Evolutionary conservation across 2,329 filamentous ascomycete genomes (phyloP), one percentile per base, ranked within the genome.

Genomic region (Pseudocercospora ulei): DNA sequence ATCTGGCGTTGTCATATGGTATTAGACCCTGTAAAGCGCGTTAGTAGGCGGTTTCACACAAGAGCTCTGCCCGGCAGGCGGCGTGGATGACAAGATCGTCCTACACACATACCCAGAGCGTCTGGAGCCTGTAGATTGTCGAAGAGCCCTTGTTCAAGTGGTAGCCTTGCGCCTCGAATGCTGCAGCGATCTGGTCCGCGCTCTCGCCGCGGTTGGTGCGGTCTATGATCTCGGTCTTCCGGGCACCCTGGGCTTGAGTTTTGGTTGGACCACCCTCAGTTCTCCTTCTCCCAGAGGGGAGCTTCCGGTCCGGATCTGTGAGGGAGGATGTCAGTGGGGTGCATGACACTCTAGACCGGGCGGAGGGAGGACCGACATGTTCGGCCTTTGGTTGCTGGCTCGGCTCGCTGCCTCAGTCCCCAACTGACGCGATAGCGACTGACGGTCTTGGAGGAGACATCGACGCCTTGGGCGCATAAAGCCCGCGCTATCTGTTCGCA

Each of bases 131-230:
- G 33, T 35, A 51, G 7, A 55, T 42, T 3, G 52, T 51, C 13
- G 41, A 47, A 2, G 43, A 35, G 7, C 50, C 51, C 12, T 40
- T 46, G 29, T 47, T 49, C 24, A 55, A 27, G 7, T 42, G 38
- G 9, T 43, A 35, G 16, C 50, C 52, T 23, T 49, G 33, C 16
- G 46, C 44, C 23, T 46, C 34, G n/a, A 53, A 33, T 8, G 47
- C 44, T 11, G 37, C 48, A 11, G 47, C 46, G 13, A 55, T 54
- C 29, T 55, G 41, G 31, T 53, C 49, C 5, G 52, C 51, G 14
- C 41, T 46, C 41, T 53, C 46, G 19, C 51, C 51, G n/a, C 39
- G 23, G n/a, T 34, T 19, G 5, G 48, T 51, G 6, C 49, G 43
- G 18, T 41, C 37, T 13, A 43, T 43, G 31, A 55, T 53, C 9